Percentiles rank a stretch among this genome's conserved stretches.
These are phyloP conservation scores for Tetrahymena malaccensis DNA, from an alignment of 73 alveolate species.

Conservation along the genomic window DNA sequence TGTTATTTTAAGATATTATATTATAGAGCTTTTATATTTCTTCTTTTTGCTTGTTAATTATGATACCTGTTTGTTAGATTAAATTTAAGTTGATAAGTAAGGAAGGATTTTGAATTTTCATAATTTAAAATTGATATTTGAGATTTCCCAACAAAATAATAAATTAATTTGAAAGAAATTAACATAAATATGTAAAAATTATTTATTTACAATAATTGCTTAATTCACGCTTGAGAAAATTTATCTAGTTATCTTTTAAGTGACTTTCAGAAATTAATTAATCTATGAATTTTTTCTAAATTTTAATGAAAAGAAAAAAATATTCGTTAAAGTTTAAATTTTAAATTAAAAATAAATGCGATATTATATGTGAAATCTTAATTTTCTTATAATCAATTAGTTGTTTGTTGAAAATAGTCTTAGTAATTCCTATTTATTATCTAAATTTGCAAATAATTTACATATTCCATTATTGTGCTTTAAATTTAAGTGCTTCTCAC, in stretches of 20 bases:
- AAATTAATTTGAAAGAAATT: background rate
- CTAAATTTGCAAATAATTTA: background rate
- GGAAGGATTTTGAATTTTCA: too few species aligned
- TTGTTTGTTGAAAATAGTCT: background rate
- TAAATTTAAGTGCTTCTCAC: background rate
- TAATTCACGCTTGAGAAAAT: background rate
- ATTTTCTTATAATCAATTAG: background rate
- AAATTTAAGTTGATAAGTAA: too few species aligned
- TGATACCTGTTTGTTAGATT: background rate
- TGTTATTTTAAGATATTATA: too few species aligned
- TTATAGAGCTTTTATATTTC: background rate
- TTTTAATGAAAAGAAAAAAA: background rate
- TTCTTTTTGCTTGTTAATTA: background rate
- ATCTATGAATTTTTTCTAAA: background rate
- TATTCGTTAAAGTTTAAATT: background rate
- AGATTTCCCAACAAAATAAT: too few species aligned
- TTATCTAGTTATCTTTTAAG: background rate
- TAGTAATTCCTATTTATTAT: background rate
- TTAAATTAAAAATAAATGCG: background rate
- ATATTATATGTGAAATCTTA: background rate
- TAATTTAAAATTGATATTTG: too few species aligned
- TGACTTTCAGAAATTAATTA: background rate
- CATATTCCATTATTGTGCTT: background rate
- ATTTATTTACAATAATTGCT: background rate
- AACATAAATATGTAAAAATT: background rate